Conservation (phyloP, 495 filamentous ascomycete genomes). For the Neurospora hispaniola region DNA sequence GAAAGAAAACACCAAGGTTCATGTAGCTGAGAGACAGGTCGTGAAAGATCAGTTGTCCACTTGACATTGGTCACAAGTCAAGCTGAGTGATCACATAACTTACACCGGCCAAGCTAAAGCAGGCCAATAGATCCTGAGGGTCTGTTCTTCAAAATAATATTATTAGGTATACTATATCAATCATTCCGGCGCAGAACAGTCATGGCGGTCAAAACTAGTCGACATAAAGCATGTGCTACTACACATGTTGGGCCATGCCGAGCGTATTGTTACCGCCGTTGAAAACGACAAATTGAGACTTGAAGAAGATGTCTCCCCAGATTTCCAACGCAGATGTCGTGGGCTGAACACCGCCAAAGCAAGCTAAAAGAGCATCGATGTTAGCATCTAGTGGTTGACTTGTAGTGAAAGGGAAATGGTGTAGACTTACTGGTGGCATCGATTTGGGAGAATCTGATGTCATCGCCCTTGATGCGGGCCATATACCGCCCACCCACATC, state of each 20-base stretch:
- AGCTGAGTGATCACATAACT: neutral
- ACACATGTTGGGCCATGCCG: slow-evolving; percentile 47
- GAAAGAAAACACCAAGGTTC: neutral
- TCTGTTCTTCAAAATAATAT: neutral
- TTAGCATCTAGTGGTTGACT: slow-evolving; percentile 2
- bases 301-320: slow-evolving; percentile 72
- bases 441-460: slow-evolving; percentile 55
- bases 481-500: slow-evolving; percentile 49
- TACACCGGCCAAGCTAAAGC: neutral
- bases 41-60: neutral
- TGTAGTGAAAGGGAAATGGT: neutral
- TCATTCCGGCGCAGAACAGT: neutral
- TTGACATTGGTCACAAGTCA: neutral
- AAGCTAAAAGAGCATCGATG: slow-evolving; percentile 33
- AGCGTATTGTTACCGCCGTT: slow-evolving; percentile 52
- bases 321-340: slow-evolving; percentile 53
- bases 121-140: neutral
- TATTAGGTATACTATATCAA: neutral
- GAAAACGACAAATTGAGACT: slow-evolving; percentile 70
- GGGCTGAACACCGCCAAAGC: slow-evolving; percentile 63
- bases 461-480: slow-evolving; percentile 53
- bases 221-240: neutral
- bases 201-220: neutral
- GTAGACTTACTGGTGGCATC: slow-evolving; percentile 33
- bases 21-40: neutral